Evolutionary conservation across 495 filamentous ascomycete genomes (phyloP).

Genomic region (Lasiosphaeriaceae sp.): DNA sequence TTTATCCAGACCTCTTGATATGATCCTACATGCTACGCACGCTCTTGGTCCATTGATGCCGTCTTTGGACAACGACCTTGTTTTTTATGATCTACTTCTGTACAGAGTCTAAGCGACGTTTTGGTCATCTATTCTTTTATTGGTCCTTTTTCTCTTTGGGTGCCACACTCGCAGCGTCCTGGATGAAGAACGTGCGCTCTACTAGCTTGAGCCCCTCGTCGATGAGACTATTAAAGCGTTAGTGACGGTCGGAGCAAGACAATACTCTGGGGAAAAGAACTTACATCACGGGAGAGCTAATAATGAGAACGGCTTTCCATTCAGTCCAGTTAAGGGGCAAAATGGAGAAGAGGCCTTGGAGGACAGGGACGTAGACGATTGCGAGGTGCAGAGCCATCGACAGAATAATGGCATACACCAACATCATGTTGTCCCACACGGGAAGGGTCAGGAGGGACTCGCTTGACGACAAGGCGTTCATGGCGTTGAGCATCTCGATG

Average conservation of each 20-base stretch:
- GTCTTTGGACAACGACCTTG: conserved; percentile 1
- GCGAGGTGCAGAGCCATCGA: conserved; percentile 97
- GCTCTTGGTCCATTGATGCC: not conserved
- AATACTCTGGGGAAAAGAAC: conserved; percentile 28
- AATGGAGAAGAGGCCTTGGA: conserved; percentile 88
- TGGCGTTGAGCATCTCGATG: conserved; percentile 99
- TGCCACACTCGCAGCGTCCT: conserved; percentile 25
- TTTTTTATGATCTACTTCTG: conserved; percentile 12
- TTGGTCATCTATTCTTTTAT: conserved; percentile 8
- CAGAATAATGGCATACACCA: conserved; percentile 88
- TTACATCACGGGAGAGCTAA: conserved; percentile 93
- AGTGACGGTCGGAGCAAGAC: conserved; percentile 20
- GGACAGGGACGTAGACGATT: conserved; percentile 85
- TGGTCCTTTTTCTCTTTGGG: conserved; percentile 42
- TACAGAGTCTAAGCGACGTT: conserved; percentile 20
- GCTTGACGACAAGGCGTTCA: conserved; percentile 95
- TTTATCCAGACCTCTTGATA: conserved; percentile 2
- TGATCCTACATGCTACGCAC: conserved; percentile 2
- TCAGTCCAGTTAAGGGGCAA: conserved; percentile 82
- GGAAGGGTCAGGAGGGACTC: conserved; percentile 92
- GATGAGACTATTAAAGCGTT: conserved; percentile 62
- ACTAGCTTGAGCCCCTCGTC: conserved; percentile 83
- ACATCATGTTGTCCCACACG: conserved; percentile 94
- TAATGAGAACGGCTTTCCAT: conserved; percentile 87
- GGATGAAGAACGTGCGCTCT: conserved; percentile 63